Percentiles rank a stretch among this genome's conserved stretches.
phyloP scores from a whole-genome alignment of 192 early-diverging fungal genomes.

The Coemansia sp. region DNA sequence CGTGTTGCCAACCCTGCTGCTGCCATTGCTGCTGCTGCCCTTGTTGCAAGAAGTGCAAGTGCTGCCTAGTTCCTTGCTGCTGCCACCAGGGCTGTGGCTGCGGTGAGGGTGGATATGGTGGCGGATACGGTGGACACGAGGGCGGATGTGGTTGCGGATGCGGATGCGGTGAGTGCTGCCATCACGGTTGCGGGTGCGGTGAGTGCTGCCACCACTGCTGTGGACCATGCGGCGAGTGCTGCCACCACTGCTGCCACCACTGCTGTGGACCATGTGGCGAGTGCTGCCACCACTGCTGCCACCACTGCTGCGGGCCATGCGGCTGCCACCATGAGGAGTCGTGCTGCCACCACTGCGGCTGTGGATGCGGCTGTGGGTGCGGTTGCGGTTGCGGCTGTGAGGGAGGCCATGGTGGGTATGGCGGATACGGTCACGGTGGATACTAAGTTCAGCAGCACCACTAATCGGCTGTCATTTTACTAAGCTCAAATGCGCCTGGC shows the following conservation, averaged over 20 bases:
- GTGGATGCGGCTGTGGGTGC: slow-evolving; percentile 7
- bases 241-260: slow-evolving; percentile 15
- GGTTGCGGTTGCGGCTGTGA: neutral
- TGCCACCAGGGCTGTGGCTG: slow-evolving; percentile 22
- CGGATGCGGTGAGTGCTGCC: too few relatives aligned
- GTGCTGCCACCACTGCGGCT: slow-evolving; percentile 28
- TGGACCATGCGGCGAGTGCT: slow-evolving; percentile 6
- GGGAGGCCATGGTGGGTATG: slow-evolving; percentile 8
- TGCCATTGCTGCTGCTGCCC: slow-evolving; percentile 41
- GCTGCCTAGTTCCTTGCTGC: slow-evolving; percentile 36
- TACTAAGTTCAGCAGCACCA: slow-evolving; percentile 3
- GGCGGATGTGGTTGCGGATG: slow-evolving; percentile 22
- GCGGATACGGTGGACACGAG: slow-evolving; percentile 6
- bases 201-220: slow-evolving; percentile 7
- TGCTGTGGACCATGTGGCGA: slow-evolving; percentile 24
- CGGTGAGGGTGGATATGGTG: slow-evolving; percentile 9
- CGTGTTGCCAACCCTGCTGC: slow-evolving; percentile 39
- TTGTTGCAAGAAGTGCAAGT: slow-evolving; percentile 47
- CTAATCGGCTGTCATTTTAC: neutral
- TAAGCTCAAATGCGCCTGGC: neutral
- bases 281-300: slow-evolving; percentile 32
- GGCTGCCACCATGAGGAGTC: slow-evolving; percentile 11
- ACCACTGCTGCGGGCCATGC: slow-evolving; percentile 21
- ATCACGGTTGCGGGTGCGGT: slow-evolving; percentile 6
- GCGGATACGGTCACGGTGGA: slow-evolving; percentile 7